Percentiles rank a stretch among this genome's conserved stretches.
phyloP scores from a whole-genome alignment of 106 monocot species.

The Xerophyta viscosa region DNA sequence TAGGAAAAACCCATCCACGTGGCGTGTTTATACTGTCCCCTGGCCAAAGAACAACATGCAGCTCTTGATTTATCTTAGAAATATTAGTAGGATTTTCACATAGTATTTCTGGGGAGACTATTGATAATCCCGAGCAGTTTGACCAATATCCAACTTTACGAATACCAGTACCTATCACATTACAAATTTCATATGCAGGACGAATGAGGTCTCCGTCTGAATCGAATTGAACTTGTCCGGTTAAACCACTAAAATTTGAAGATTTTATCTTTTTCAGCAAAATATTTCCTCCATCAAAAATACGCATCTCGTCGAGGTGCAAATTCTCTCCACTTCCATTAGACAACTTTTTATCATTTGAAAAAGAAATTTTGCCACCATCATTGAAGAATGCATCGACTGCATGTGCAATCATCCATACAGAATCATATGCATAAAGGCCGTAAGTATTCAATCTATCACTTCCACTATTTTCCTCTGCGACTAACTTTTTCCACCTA shows the following conservation, averaged over 20 bases:
- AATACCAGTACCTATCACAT: conserved; percentile 55
- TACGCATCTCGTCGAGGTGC: conserved; percentile 46
- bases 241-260: conserved; percentile 34
- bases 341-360: conserved; percentile 38
- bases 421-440: conserved; percentile 70
- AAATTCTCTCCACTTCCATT: conserved; percentile 14
- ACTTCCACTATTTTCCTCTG: conserved; percentile 6
- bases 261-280: conserved; percentile 40
- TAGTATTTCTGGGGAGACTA: conserved; percentile 36
- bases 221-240: conserved; percentile 49
- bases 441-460: conserved; percentile 54
- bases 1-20: conserved; percentile 73
- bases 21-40: conserved; percentile 40
- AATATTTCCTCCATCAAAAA: conserved; percentile 50
- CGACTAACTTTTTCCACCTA: conserved; percentile 25
- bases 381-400: conserved; percentile 45
- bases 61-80: conserved; percentile 25
- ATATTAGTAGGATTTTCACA: conserved; percentile 30
- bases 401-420: conserved; percentile 63
- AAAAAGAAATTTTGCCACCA: conserved; percentile 51
- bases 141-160: conserved; percentile 67
- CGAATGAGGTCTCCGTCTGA: conserved; percentile 29
- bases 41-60: conserved; percentile 59
- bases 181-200: conserved; percentile 75
- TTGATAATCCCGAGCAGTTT: conserved; percentile 59